Base-by-base conservation (phyloP, 2,329 filamentous ascomycete species). In the Bipolaris zeicola region DNA sequence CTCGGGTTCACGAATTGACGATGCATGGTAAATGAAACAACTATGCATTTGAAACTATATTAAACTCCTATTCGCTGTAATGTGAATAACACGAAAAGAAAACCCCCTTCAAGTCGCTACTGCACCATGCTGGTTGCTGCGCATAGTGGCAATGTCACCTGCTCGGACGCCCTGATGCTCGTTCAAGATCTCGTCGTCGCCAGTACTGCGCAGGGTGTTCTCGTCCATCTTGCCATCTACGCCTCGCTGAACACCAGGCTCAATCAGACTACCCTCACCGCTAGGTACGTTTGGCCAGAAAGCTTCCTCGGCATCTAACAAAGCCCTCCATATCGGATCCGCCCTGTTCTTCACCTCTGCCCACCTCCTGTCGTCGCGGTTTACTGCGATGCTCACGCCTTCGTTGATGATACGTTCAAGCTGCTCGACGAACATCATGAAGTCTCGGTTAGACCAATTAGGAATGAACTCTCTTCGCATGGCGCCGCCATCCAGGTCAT, bases 391-490 rank as follows among this genome's bases (percentile, higher is more conserved):
- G 28, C 60, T 49, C 0, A 74, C 69, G 14, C 66, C 70, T 33
- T 80, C 77, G 69, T 89, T 85, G 53, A 88, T 77, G 6, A 88
- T 78, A 20, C 69, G 74, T 24, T 80, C 83, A 52, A 89, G 77
- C 46, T 77, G 74, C 50, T 81, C 76, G 13, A 89, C 87, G 76
- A 89, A 88, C 48, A 64, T 75, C 36, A 78, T 78, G 69, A 90
- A 90, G 65, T 86, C 84, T 2, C 70, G 62, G 60, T 83, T 85
- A 42, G 84, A 86, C 88, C 87, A 90, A 66, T 90, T 90, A 0
- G 83, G 83, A 55, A 90, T 89, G 60, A 90, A 88, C 67, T 85
- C 82, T 47, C 79, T 79, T 54, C 87, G 79, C 71, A 90, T 72
- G 5, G 87, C 87, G 0, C 88, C 87, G 0, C 87, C 87, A 69